Conservation (phyloP, 1,284 basidiomycete genomes). For the Cerrena zonata region DNA sequence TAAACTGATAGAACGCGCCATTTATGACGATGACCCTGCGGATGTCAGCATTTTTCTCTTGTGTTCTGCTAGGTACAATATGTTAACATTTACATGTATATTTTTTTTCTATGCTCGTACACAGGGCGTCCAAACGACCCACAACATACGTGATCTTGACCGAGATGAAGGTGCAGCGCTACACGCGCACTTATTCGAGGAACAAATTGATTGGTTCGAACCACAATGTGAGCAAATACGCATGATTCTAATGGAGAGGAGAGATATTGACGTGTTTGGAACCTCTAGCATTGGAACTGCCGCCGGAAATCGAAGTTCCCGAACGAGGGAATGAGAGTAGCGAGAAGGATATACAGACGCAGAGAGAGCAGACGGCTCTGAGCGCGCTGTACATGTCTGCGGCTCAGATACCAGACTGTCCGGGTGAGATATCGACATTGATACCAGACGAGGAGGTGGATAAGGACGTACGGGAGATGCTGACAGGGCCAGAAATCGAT, state of each 20-base stretch:
- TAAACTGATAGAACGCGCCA: constrained; percentile 71
- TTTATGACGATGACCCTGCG: constrained; percentile 78
- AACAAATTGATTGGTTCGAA: constrained; percentile 76
- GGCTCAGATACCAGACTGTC: constrained; percentile 67
- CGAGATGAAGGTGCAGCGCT: constrained; percentile 77
- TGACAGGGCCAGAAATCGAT: constrained; percentile 62
- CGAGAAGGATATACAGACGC: constrained; percentile 63
- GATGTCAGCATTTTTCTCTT: constrained; percentile 60
- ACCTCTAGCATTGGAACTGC: constrained; percentile 39
- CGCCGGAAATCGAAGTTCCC: constrained; percentile 44
- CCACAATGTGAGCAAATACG: constrained; percentile 51
- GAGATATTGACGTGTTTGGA: constrained; percentile 11
- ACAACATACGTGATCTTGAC: constrained; percentile 76
- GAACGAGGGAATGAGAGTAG: constrained; percentile 59
- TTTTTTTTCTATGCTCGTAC: constrained; percentile 22
- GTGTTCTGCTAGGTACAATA: constrained; percentile 41
- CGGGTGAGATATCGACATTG: constrained; percentile 58
- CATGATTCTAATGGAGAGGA: neutral
- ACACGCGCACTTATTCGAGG: constrained; percentile 74
- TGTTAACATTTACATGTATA: constrained; percentile 40
- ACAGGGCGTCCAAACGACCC: constrained; percentile 54
- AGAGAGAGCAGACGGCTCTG: constrained; percentile 71
- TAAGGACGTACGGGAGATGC: constrained; percentile 55
- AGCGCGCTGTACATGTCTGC: constrained; percentile 65
- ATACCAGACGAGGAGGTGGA: constrained; percentile 67